Evolutionary conservation across 768 basidiomycete genomes (phyloP).

Genomic region (Pholiota molesta): DNA sequence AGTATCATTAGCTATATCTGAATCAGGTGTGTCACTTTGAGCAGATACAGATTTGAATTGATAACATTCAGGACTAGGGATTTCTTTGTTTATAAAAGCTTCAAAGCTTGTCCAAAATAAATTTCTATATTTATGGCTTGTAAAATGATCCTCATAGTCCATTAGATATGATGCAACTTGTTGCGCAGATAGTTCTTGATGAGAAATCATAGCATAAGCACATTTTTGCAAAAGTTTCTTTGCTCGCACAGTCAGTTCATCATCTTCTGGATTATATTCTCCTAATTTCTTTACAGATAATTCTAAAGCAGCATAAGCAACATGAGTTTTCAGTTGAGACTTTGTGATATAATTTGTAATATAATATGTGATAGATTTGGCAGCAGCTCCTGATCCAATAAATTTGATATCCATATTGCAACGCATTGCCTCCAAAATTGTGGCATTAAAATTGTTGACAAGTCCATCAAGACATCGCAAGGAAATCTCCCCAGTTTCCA

Average conservation of each 20-base stretch:
- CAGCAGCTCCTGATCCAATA: constrained; percentile 40
- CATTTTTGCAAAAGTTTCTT: background rate
- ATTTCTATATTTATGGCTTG: background rate
- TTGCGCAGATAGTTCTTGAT: background rate
- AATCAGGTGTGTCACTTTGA: too few relatives aligned
- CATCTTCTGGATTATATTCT: background rate
- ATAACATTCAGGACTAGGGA: too few relatives aligned
- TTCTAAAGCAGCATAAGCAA: constrained; percentile 41
- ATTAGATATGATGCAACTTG: background rate
- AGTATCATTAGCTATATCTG: too few relatives aligned
- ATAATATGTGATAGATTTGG: constrained; percentile 47
- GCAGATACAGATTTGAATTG: too few relatives aligned
- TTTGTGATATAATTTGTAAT: constrained; percentile 56
- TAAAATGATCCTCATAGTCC: background rate
- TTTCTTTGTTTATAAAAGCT: background rate
- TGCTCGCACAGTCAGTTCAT: background rate
- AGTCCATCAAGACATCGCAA: constrained; percentile 38
- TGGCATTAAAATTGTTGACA: constrained; percentile 46
- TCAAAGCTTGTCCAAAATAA: background rate
- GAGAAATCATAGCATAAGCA: background rate
- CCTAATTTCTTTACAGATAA: constrained; percentile 18
- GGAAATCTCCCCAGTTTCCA: constrained; percentile 31
- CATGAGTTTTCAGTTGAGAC: constrained; percentile 40
- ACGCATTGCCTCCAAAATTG: constrained; percentile 35
- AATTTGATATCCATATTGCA: constrained; percentile 55